phyloP scores from a whole-genome alignment of 305 asterid genomes.

The Withania somnifera region DNA sequence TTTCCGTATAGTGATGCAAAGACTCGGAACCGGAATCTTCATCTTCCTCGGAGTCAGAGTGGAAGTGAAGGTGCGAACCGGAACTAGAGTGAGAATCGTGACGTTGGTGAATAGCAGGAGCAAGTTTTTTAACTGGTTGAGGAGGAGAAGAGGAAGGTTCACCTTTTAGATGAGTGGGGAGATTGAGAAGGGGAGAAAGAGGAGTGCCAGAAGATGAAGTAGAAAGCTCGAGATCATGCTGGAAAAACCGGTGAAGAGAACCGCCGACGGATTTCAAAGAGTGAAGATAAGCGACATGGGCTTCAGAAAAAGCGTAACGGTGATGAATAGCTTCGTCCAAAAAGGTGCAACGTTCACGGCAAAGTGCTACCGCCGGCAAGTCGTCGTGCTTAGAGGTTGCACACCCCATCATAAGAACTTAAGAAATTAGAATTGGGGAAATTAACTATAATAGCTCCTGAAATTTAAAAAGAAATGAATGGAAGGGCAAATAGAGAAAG shows the following conservation, averaged over 20 bases:
- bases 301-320: conserved; percentile 72
- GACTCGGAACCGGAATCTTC: conserved; percentile 44
- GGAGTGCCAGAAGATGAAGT: conserved; percentile 7
- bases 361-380: conserved; percentile 69
- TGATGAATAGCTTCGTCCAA: conserved; percentile 82
- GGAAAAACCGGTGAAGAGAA: conserved; percentile 57
- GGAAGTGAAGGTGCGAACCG: conserved; percentile 73
- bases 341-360: conserved; percentile 76
- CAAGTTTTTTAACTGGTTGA: background rate
- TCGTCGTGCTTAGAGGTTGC: conserved; percentile 76
- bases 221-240: conserved; percentile 32
- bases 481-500: background rate
- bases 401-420: conserved; percentile 55
- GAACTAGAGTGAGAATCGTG: conserved; percentile 46
- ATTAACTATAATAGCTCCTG: background rate
- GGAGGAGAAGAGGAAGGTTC: conserved; percentile 5
- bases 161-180: conserved; percentile 50
- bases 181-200: conserved; percentile 49
- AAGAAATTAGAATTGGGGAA: background rate
- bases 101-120: conserved; percentile 13
- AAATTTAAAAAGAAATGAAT: no score
- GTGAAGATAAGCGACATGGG: conserved; percentile 64
- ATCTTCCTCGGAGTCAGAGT: conserved; percentile 39
- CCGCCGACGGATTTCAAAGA: conserved; percentile 60
- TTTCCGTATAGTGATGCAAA: conserved; percentile 32